Base-by-base conservation (phyloP, 805 yeast genomes). In the Brettanomyces nanus region DNA sequence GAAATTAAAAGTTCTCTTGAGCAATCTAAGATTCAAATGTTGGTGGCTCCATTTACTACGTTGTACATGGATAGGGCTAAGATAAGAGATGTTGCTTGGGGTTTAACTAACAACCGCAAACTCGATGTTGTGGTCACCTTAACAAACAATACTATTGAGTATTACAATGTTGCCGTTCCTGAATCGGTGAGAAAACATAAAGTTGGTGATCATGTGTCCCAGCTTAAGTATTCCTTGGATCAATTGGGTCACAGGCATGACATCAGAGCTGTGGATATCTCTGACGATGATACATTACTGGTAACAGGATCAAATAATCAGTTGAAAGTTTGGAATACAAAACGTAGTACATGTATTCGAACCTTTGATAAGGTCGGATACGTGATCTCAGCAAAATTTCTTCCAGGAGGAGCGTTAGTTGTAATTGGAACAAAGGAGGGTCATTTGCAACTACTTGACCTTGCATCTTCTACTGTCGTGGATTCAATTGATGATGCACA, bases 221-320 rank as follows among this genome's bases (percentile, higher is more conserved):
- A 56, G 3, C 77, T 71, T 45, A 61, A 68, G 31, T 73, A 73
- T 49, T 59, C 78, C 2, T 66, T 92, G 18, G 95, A 87, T 35
- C 59, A 77, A 30, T 71, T 74, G 37, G 99, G 98, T 17, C 97
- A 89, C 58, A 75, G 97, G 55, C 77, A 86, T 2, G 99, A 92
- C 58, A 71, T 90, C 20, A 72, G 98, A 50, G 71, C 95, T 4
- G 65, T 85, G 53, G 89, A 86, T 47, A 68, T 92, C 26, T 82
- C 95, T 40, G 75, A 77, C 38, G 96, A 90, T 61, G 76, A 80
- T 56, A 77, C 76, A 54, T 63, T 92, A 41, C 63, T 90, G 30
- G 94, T 87, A 3, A 81, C 95, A 2, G 96, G 95, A 1, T 82
- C 96, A 3, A 86, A 87, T 53, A 97, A 97, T 18, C 73, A 76